phyloP scores from a whole-genome alignment of 768 basidiomycete genomes.

The Cystobasidiopsis lactophilus region DNA sequence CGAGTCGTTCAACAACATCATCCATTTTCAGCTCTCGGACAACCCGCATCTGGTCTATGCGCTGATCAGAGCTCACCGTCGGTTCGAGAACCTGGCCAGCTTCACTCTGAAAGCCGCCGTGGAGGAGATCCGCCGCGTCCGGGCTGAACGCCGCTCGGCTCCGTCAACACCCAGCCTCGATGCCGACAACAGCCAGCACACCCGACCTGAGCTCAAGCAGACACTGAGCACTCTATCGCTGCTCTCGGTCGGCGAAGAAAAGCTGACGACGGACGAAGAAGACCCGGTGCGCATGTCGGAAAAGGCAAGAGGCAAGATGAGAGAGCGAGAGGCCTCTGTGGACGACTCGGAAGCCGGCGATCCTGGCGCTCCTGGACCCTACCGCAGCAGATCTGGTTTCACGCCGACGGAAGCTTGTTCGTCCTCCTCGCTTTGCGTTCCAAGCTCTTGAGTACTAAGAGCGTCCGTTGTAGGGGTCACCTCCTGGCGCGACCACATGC shows the following conservation, averaged over 20 bases:
- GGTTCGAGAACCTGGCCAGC: conserved; percentile 73
- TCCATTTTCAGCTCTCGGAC: conserved; percentile 49
- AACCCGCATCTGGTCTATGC: conserved; percentile 78
- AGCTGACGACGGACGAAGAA: conserved; percentile 12
- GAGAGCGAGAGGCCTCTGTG: conserved; percentile 31
- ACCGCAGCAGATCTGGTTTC: conserved; percentile 70
- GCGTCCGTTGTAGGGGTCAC: conserved; percentile 35
- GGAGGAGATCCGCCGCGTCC: conserved; percentile 48
- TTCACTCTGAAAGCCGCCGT: conserved; percentile 74
- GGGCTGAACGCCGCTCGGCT: conserved; percentile 14
- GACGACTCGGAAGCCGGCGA: background rate
- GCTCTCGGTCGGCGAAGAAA: background rate
- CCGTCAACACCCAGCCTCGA: background rate
- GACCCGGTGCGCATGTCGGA: conserved; percentile 36
- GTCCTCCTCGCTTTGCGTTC: background rate
- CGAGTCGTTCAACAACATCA: conserved; percentile 71
- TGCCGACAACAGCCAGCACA: background rate
- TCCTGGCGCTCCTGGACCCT: conserved; percentile 13
- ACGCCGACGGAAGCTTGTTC: conserved; percentile 96
- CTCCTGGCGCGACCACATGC: conserved; percentile 91
- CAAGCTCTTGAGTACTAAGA: background rate
- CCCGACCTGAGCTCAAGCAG: background rate
- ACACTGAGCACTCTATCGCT: background rate
- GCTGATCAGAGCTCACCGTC: conserved; percentile 57
- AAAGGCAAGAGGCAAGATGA: conserved; percentile 81